phyloP scores from a whole-genome alignment of 495 filamentous ascomycete species.

The Aspergillus sclerotioniger region DNA sequence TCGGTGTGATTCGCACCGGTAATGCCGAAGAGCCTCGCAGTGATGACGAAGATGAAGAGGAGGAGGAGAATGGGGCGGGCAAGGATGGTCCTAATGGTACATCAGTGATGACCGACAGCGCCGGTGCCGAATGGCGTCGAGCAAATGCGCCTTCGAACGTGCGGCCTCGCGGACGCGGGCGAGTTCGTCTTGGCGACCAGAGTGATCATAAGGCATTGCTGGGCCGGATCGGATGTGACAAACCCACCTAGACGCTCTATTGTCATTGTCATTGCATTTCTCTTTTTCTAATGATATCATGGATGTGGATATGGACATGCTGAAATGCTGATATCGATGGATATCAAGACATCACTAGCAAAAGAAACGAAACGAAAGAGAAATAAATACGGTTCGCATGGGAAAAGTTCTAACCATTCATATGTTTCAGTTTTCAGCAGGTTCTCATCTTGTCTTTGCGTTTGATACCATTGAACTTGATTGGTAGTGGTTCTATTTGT shows the following conservation, averaged over 20 bases:
- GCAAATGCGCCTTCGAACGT: constrained; percentile 33
- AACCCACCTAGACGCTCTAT: constrained; percentile 38
- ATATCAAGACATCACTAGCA: constrained; percentile 9
- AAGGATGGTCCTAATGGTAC: constrained; percentile 29
- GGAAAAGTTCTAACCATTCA: constrained; percentile 3
- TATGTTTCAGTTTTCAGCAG: not conserved
- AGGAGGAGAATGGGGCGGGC: constrained; percentile 41
- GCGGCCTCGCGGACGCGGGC: constrained; percentile 36
- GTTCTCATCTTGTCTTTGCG: constrained; percentile 9
- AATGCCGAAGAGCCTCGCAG: constrained; percentile 83
- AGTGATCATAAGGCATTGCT: constrained; percentile 72
- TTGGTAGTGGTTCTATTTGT: constrained; percentile 10
- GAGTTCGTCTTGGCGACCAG: constrained; percentile 63
- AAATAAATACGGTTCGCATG: constrained; percentile 7
- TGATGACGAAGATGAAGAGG: constrained; percentile 74
- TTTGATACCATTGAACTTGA: constrained; percentile 22
- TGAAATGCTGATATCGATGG: constrained; percentile 13
- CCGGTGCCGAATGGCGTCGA: constrained; percentile 44
- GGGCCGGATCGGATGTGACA: constrained; percentile 73
- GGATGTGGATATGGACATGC: constrained; percentile 17
- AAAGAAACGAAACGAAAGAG: constrained; percentile 1
- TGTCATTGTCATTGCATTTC: constrained; percentile 11
- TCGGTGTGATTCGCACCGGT: constrained; percentile 70
- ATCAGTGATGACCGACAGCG: constrained; percentile 30
- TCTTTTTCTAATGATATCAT: constrained; percentile 15